These are phyloP conservation scores for Aspergillus mulundensis DNA, from an alignment of 495 filamentous ascomycete species.

Conservation along the genomic window DNA sequence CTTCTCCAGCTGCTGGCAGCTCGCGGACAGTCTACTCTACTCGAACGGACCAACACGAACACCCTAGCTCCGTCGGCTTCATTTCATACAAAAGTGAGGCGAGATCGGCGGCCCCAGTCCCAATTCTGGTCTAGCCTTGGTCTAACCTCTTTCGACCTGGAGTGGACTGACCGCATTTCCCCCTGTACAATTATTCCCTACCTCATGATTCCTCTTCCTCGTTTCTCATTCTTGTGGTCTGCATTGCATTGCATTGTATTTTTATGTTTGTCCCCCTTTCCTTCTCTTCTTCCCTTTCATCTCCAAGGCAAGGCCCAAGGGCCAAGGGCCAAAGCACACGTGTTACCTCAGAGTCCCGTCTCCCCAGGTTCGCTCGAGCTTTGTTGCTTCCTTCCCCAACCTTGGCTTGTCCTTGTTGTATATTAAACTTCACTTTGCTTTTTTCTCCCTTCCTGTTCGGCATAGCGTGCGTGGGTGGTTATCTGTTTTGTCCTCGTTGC, in stretches of 20 bases:
- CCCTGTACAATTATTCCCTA: not conserved
- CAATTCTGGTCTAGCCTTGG: not conserved
- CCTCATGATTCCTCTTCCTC: not conserved
- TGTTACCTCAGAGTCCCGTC: slow-evolving; percentile 14
- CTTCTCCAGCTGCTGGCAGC: slow-evolving; percentile 16
- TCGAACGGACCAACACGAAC: no score
- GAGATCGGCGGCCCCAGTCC: slow-evolving; percentile 17
- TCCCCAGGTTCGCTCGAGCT: not conserved
- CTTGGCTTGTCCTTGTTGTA: slow-evolving; percentile 8
- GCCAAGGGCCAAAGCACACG: slow-evolving; percentile 11
- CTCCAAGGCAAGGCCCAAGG: no score
- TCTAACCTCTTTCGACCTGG: slow-evolving; percentile 11
- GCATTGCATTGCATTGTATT: slow-evolving; percentile 18
- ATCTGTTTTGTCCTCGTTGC: not conserved
- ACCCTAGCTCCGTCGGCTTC: slow-evolving; percentile 28
- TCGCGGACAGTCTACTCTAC: not conserved
- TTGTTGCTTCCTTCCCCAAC: not conserved
- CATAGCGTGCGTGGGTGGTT: slow-evolving; percentile 27
- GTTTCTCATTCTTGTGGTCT: slow-evolving; percentile 12
- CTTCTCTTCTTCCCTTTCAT: not conserved
- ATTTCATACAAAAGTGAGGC: slow-evolving; percentile 25
- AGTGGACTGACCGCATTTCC: not conserved
- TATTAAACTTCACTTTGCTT: slow-evolving; percentile 12
- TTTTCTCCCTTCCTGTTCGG: slow-evolving; percentile 14
- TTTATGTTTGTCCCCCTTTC: slow-evolving; percentile 1